phyloP scores from a whole-genome alignment of 148 eudicot genomes.

The Vaccinium vitisidaea region DNA sequence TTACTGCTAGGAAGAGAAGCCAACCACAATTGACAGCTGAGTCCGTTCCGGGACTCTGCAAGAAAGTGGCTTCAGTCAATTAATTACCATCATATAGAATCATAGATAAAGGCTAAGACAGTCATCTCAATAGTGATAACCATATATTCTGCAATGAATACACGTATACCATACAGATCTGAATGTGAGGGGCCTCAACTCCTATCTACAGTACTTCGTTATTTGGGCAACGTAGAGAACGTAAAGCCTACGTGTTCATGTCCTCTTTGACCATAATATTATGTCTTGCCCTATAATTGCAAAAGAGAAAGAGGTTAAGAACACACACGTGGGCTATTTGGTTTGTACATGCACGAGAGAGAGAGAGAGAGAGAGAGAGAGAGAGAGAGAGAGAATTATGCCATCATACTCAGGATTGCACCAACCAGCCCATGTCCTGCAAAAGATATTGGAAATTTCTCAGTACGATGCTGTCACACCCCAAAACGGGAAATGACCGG shows the following conservation, averaged over 20 bases:
- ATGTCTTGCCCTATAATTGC: background rate
- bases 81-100: background rate
- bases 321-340: background rate
- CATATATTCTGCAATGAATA: background rate
- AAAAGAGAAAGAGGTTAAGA: background rate
- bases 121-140: background rate
- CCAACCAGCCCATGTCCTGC: slow-evolving; percentile 93
- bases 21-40: slow-evolving; percentile 88
- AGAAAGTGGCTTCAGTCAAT: slow-evolving; percentile 12
- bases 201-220: too few species aligned
- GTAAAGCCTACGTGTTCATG: background rate
- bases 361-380: slow-evolving; percentile 28
- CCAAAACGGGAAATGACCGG: too few species aligned
- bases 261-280: background rate
- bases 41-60: slow-evolving; percentile 97
- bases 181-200: background rate
- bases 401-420: slow-evolving; percentile 89
- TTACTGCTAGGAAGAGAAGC: slow-evolving; percentile 49
- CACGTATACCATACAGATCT: background rate
- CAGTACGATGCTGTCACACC: background rate
- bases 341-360: background rate
- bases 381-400: slow-evolving; percentile 72
- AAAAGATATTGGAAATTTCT: slow-evolving; percentile 16
- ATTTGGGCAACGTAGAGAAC: background rate
- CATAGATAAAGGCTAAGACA: background rate